A percentile compares a stretch with the other conserved stretches of the same genome.
Evolutionary conservation across 768 basidiomycete genomes (phyloP).

Genomic region (Agrocybe pediades): DNA sequence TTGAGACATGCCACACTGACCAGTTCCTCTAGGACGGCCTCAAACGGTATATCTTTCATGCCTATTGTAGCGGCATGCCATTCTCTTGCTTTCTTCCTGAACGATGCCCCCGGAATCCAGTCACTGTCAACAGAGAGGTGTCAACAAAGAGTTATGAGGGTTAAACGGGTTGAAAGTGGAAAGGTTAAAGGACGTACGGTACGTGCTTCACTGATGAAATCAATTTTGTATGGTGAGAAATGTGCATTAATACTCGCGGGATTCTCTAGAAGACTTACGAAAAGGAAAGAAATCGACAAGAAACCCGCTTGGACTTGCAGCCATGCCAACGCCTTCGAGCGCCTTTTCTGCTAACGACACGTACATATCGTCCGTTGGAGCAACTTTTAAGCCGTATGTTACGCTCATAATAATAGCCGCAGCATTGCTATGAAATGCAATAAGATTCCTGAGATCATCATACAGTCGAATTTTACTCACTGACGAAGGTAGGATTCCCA

Average conservation of each 20-base stretch:
- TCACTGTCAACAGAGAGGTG: slow-evolving; percentile 28
- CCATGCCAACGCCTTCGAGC: slow-evolving; percentile 50
- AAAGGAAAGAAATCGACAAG: slow-evolving; percentile 37
- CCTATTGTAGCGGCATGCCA: slow-evolving; percentile 48
- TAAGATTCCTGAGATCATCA: background rate
- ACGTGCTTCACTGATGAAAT: slow-evolving; percentile 45
- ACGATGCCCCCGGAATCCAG: slow-evolving; percentile 54
- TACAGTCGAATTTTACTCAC: slow-evolving; percentile 32
- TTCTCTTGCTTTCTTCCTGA: slow-evolving; percentile 48
- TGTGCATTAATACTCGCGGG: slow-evolving; percentile 29
- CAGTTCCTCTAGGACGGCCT: slow-evolving; percentile 35
- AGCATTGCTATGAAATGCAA: slow-evolving; percentile 36
- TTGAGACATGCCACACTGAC: slow-evolving; percentile 22
- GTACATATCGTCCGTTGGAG: slow-evolving; percentile 44
- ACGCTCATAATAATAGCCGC: slow-evolving; percentile 56
- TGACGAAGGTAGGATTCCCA: slow-evolving; percentile 51
- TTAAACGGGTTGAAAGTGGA: background rate
- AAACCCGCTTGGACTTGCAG: slow-evolving; percentile 53
- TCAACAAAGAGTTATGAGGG: background rate
- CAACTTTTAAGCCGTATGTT: slow-evolving; percentile 50
- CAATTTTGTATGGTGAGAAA: slow-evolving; percentile 4
- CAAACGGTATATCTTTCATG: slow-evolving; percentile 49
- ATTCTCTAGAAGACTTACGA: slow-evolving; percentile 13
- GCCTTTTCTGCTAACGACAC: slow-evolving; percentile 55
- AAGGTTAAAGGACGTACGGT: slow-evolving; percentile 31